These are phyloP conservation scores for Ilex aquifolium DNA, from an alignment of 257 asterid species.

Conservation along the genomic window DNA sequence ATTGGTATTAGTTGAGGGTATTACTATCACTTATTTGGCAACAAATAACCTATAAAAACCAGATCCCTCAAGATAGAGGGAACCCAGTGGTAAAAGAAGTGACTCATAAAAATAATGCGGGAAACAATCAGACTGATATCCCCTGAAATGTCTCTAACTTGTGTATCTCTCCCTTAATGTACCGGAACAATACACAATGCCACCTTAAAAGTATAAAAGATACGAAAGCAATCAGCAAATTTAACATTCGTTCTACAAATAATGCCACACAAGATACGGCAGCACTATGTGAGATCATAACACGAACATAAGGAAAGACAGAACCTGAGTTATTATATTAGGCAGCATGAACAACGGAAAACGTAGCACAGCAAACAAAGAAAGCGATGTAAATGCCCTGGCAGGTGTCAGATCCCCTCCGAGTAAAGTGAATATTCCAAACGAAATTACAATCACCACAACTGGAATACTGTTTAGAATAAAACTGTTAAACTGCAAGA, in stretches of 20 bases:
- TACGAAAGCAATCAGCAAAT: background rate
- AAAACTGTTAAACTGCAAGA: constrained; percentile 76
- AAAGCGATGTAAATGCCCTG: constrained; percentile 82
- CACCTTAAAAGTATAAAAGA: background rate
- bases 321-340: constrained; percentile 81
- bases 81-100: too few relatives aligned
- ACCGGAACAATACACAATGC: too few relatives aligned
- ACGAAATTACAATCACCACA: constrained; percentile 75
- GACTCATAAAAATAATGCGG: too few relatives aligned
- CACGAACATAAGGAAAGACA: constrained; percentile 3
- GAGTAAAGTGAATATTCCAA: constrained; percentile 67
- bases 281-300: background rate
- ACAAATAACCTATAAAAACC: too few relatives aligned
- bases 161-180: too few relatives aligned
- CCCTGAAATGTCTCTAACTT: too few relatives aligned
- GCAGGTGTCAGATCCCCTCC: constrained; percentile 92
- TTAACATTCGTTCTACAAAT: background rate
- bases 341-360: constrained; percentile 80
- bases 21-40: too few relatives aligned
- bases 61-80: too few relatives aligned
- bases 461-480: constrained; percentile 79
- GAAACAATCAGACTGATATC: too few relatives aligned
- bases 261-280: too few relatives aligned
- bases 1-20: too few relatives aligned
- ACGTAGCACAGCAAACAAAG: constrained; percentile 72